Evolutionary conservation across 352 stramenopile species (phyloP).

Genomic region (Pythium rishiriense): DNA sequence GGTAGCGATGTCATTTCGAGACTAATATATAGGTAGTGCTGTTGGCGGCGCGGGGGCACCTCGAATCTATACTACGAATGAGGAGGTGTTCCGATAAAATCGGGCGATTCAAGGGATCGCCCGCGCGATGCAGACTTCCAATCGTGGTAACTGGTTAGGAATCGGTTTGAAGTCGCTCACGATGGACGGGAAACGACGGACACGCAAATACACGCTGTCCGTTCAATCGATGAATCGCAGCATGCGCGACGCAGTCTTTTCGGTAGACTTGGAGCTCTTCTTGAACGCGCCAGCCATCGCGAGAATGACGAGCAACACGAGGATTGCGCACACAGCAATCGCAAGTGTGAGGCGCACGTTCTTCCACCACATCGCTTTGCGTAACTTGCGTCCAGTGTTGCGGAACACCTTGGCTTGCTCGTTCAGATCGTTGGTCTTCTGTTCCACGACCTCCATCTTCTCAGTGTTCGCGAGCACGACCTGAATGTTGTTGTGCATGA

Average conservation of each 20-base stretch:
- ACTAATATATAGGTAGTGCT: slow-evolving; percentile 11
- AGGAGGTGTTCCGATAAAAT: neutral
- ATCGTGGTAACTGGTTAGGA: neutral
- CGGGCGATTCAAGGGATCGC: neutral
- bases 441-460: slow-evolving; percentile 88
- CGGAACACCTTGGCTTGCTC: slow-evolving; percentile 87
- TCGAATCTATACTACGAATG: slow-evolving; percentile 18
- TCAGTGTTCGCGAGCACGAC: slow-evolving; percentile 86
- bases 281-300: slow-evolving; percentile 76
- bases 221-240: slow-evolving; percentile 27
- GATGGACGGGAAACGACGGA: neutral
- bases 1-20: neutral
- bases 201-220: slow-evolving; percentile 1
- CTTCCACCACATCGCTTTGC: slow-evolving; percentile 86
- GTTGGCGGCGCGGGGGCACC: too few relatives aligned
- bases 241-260: slow-evolving; percentile 24
- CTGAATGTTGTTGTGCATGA: slow-evolving; percentile 90
- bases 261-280: slow-evolving; percentile 33
- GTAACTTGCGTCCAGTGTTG: slow-evolving; percentile 79
- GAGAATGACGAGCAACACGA: slow-evolving; percentile 79
- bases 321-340: slow-evolving; percentile 57
- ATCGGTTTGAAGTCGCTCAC: neutral
- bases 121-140: neutral
- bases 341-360: slow-evolving; percentile 79
- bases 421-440: slow-evolving; percentile 87